Conservation (phyloP, 768 basidiomycete species). For the Suillus placidus region DNA sequence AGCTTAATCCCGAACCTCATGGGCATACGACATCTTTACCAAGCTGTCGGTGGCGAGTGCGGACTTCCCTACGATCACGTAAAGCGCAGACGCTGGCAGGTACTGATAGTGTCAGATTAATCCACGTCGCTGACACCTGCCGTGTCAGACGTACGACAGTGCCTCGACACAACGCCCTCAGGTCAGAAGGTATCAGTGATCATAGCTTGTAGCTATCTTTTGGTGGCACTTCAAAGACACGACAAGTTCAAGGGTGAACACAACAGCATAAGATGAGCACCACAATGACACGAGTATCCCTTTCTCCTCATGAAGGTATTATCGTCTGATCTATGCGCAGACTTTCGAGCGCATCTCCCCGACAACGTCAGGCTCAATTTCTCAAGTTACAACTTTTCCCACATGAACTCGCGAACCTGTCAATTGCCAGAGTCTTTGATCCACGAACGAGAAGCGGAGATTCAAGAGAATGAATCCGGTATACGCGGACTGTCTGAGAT, state of each 20-base stretch:
- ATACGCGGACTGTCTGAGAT: conserved; percentile 96
- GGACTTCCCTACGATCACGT: neutral
- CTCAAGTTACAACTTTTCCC: conserved; percentile 79
- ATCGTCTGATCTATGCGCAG: conserved; percentile 4
- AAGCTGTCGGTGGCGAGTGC: no score
- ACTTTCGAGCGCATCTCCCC: conserved; percentile 44
- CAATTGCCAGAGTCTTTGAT: conserved; percentile 36
- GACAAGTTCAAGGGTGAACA: conserved; percentile 57
- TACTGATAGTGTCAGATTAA: no score
- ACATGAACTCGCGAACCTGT: conserved; percentile 84
- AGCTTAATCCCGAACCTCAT: neutral
- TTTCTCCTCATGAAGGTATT: neutral
- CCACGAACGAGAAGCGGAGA: conserved; percentile 86
- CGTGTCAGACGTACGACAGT: neutral
- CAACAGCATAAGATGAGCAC: conserved; percentile 78
- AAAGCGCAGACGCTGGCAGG: neutral
- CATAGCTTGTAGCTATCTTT: neutral
- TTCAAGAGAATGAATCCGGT: conserved; percentile 93
- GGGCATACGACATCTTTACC: no score
- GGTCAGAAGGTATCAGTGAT: neutral
- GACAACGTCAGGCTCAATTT: conserved; percentile 69
- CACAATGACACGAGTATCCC: conserved; percentile 20
- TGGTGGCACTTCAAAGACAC: neutral
- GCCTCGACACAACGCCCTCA: neutral
- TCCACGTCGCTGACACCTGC: neutral